Evolutionary conservation across 805 yeast species (phyloP), one percentile per base, ranked within the genome.

Genomic region (Pichia cabralensis): DNA sequence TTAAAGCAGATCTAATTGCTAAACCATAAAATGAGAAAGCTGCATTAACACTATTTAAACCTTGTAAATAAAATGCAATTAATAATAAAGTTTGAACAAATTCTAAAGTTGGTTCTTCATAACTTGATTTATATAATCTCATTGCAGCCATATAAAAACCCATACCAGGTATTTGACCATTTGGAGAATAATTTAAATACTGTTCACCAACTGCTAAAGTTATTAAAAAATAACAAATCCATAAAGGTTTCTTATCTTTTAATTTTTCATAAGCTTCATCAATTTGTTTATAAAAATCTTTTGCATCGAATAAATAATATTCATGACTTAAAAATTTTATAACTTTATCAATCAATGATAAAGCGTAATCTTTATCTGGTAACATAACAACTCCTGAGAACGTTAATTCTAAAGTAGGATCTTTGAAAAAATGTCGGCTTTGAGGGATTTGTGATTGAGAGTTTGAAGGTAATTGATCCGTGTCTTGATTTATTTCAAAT

Each of bases 31-130:
- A 53, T 8, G 51, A 31, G 34, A 43, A 56, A 12, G 56, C 52
- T 1, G 56, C 46, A 17, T 56, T 56, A 6, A 54, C 53, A 30
- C 59, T 43, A 35, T 58, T 58, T 18, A 58, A 38, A 3, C 58
- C 55, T 31, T 58, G 62, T n/a, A 52, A 47, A 32, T 55, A 58
- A 36, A 50, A 56, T 1, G 52, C 62, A 25, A 57, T 41, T 25
- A 56, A 37, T 8, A 57, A 40, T 25, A 51, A 41, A 0, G 52
- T 49, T 33, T 58, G 60, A 15, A 58, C 48, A 25, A 41, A 35
- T 22, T 46, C 46, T 6, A 49, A 16, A 8, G 49, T 44, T 10
- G 60, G 61, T 22, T 51, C 54, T 34, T 58, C 62, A 29, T 41
- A 40, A 20, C 34, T 37, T 9, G 36, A 33, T 28, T 40, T 34